A percentile compares a stretch with the other conserved stretches of the same genome.
phyloP scores from a whole-genome alignment of 352 stramenopile genomes.

The Phytopythium sindhum region DNA sequence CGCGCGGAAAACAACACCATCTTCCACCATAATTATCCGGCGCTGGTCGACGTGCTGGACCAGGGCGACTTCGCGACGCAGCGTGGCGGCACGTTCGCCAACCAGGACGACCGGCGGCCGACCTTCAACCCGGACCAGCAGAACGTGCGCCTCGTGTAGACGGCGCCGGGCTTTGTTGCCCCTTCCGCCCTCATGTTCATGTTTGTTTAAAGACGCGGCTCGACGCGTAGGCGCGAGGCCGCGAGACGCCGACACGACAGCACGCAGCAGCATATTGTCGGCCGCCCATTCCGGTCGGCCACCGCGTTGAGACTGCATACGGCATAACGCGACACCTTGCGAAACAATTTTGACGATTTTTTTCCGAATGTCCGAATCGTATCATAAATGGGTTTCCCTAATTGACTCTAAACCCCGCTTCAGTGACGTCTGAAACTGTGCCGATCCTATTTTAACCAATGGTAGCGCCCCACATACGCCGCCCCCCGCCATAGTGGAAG shows the following conservation, averaged over 20 bases:
- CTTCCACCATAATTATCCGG: conserved; percentile 72
- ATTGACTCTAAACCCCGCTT: not conserved
- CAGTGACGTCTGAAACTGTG: conserved; percentile 1
- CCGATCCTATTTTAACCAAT: conserved; percentile 45
- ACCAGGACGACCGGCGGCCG: conserved; percentile 39
- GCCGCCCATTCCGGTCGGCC: no score
- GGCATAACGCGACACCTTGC: not conserved
- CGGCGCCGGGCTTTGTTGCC: not conserved
- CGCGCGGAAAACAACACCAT: conserved; percentile 58
- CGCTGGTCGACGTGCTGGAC: conserved; percentile 79
- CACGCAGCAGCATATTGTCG: not conserved
- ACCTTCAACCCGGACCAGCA: conserved; percentile 46
- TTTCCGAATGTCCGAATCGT: not conserved
- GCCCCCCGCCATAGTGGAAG: not conserved
- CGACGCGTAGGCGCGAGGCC: not conserved
- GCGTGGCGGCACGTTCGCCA: conserved; percentile 51
- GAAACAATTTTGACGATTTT: conserved; percentile 1
- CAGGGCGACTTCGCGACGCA: conserved; percentile 65
- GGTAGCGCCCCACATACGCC: conserved; percentile 39
- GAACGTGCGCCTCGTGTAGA: conserved; percentile 41
- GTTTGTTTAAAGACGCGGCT: conserved; percentile 1
- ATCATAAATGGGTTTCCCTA: not conserved
- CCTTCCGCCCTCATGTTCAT: not conserved
- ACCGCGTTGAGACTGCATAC: no score
- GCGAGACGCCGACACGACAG: not conserved